phyloP scores from a whole-genome alignment of 108 stramenopile species.

The Conticribra guillardii region DNA sequence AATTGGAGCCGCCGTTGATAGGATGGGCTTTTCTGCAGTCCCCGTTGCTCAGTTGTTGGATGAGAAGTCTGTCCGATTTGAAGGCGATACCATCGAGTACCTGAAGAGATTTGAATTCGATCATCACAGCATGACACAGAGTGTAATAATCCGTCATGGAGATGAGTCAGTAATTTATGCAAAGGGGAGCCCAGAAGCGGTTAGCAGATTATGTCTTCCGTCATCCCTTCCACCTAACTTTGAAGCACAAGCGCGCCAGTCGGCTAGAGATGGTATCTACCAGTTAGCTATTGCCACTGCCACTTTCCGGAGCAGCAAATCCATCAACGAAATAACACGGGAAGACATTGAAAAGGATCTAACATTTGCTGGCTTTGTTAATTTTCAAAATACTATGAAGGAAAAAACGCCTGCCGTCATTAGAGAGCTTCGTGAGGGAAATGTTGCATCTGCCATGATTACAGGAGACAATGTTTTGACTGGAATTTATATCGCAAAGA shows the following conservation, averaged over 20 bases:
- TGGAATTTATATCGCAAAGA: constrained; percentile 61
- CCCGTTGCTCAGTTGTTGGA: constrained; percentile 12
- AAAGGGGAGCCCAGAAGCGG: constrained; percentile 50
- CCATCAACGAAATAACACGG: constrained; percentile 42
- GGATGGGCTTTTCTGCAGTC: constrained; percentile 52
- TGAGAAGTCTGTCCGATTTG: constrained; percentile 30
- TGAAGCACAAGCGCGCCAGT: constrained; percentile 29
- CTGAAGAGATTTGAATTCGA: constrained; percentile 72
- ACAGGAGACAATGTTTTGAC: constrained; percentile 71
- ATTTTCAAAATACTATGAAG: constrained; percentile 64
- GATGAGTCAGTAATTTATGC: constrained; percentile 12
- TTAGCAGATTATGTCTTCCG: constrained; percentile 45
- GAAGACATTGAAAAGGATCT: constrained; percentile 20
- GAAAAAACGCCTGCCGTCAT: constrained; percentile 62
- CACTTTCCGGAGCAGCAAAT: constrained; percentile 11
- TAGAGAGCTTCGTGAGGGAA: constrained; percentile 43
- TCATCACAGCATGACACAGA: constrained; percentile 67
- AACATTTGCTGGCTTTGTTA: constrained; percentile 55
- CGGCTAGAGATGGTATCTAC: constrained; percentile 61
- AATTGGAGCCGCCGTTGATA: constrained; percentile 68
- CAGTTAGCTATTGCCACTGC: constrained; percentile 60
- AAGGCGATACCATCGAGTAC: constrained; percentile 39
- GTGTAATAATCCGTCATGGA: constrained; percentile 54
- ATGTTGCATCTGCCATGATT: constrained; percentile 55
- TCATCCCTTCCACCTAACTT: constrained; percentile 55